Evolutionary conservation across 2,329 filamentous ascomycete species (phyloP).

Genomic region (Colletotrichum navitas): DNA sequence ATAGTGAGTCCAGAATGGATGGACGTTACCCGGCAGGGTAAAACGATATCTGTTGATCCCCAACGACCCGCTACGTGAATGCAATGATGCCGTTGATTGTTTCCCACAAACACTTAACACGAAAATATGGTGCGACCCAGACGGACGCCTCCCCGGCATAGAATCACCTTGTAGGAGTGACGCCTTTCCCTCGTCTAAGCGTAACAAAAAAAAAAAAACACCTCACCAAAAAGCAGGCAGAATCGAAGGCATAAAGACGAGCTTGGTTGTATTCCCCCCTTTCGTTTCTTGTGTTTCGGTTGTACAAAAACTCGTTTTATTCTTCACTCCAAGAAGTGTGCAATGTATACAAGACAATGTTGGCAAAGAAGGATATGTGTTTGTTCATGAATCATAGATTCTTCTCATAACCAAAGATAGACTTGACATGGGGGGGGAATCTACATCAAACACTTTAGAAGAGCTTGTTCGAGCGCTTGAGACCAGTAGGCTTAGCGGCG

Average conservation of each 20-base stretch:
- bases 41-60: neutral
- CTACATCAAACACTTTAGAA: constrained; percentile 41
- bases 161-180: constrained; percentile 10
- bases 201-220: neutral
- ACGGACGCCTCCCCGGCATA: neutral
- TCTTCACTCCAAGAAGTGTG: constrained; percentile 29
- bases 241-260: constrained; percentile 4
- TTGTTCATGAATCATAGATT: constrained; percentile 43
- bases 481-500: constrained; percentile 52
- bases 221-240: constrained; percentile 1
- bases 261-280: constrained; percentile 7
- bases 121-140: constrained; percentile 10
- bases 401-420: constrained; percentile 39
- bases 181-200: constrained; percentile 11
- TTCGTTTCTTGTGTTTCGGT: neutral
- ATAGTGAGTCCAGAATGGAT: neutral
- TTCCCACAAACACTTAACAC: constrained; percentile 7
- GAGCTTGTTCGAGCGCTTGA: constrained; percentile 46
- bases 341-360: constrained; percentile 26
- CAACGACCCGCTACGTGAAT: constrained; percentile 23
- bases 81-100: constrained; percentile 17
- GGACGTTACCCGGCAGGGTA: neutral
- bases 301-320: constrained; percentile 27
- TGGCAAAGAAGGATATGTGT: constrained; percentile 28
- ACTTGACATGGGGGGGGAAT: constrained; percentile 40